Evolutionary conservation across 305 asterid species (phyloP), one percentile per base, ranked within the genome.

Genomic region (Withania somnifera): DNA sequence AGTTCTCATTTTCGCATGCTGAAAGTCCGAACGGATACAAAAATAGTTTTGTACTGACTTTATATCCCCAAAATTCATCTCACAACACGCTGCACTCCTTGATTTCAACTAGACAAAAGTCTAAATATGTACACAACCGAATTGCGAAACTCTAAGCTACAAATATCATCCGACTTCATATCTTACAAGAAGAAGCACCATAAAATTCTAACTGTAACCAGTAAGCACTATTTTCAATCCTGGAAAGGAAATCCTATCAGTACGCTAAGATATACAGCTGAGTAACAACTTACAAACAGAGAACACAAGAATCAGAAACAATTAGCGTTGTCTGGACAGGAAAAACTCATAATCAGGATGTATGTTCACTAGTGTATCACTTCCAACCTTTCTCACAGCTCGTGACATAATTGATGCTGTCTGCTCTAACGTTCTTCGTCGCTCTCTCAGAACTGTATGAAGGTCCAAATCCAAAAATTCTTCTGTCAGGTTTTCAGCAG

Each of bases 331-430:
- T 81, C 87, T 68, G 47, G 87, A 82, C 15, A 82, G 64, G 76
- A 85, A 85, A 80, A 82, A 85, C 87, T 85, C 87, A 10, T 85
- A 82, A 77, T 85, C 87, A n/a, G 87, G 85, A 42, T 85, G 87
- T 38, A 54, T 79, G 58, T 85, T 85, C 40, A 58, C 3, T 7
- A n/a, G 51, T 3, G 53, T 11, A 60, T 85, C 61, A 47, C 56
- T 69, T 6, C 85, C 83, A 68, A 30, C 58, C 61, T 54, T 68
- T 52, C 81, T 67, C 20, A 71, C 78, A 45, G 83, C 87, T 45
- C 83, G 83, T 22, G 87, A 84, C 87, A 82, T 85, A 26, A 68
- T 51, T 45, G 82, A 78, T 32, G 87, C 83, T 51, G 86, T 85
- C 68, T 69, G 81, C 84, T 82, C 80, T 20, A 85, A 80, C 20